phyloP scores from a whole-genome alignment of 2,329 filamentous ascomycete genomes.

The Sclerotiophoma versabilis region DNA sequence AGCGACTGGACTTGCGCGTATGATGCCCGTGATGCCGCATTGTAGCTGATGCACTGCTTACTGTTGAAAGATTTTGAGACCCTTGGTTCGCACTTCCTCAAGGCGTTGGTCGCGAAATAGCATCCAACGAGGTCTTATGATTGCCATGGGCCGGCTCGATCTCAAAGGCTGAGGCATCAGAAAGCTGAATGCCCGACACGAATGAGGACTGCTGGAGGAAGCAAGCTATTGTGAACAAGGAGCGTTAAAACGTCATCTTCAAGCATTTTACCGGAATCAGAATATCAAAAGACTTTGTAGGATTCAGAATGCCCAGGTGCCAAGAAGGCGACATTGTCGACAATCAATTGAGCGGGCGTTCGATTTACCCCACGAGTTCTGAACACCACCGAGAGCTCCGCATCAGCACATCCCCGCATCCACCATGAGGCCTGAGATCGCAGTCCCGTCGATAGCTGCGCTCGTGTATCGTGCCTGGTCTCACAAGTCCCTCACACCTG shows the following conservation, averaged over 20 bases:
- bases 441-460: conserved; percentile 44
- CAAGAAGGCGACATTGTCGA: conserved; percentile 11
- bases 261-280: too few species aligned
- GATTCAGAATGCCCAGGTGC: neutral
- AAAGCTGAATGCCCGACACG: too few species aligned
- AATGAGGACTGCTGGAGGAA: too few species aligned
- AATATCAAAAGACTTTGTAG: neutral
- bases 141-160: neutral
- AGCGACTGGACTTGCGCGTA: neutral
- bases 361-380: conserved; percentile 12
- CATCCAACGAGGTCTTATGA: neutral
- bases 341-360: neutral
- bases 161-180: too few species aligned
- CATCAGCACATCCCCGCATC: conserved; percentile 8
- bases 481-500: conserved; percentile 72
- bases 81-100: neutral
- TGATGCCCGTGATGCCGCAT: neutral
- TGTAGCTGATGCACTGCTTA: conserved; percentile 4
- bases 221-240: too few species aligned
- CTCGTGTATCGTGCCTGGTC: conserved; percentile 52
- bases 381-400: conserved; percentile 21
- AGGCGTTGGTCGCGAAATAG: neutral
- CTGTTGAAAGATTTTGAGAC: neutral
- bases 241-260: too few species aligned
- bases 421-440: conserved; percentile 42